Base-by-base conservation (phyloP, 2,329 filamentous ascomycete genomes). In the Elsinoe batatas region DNA sequence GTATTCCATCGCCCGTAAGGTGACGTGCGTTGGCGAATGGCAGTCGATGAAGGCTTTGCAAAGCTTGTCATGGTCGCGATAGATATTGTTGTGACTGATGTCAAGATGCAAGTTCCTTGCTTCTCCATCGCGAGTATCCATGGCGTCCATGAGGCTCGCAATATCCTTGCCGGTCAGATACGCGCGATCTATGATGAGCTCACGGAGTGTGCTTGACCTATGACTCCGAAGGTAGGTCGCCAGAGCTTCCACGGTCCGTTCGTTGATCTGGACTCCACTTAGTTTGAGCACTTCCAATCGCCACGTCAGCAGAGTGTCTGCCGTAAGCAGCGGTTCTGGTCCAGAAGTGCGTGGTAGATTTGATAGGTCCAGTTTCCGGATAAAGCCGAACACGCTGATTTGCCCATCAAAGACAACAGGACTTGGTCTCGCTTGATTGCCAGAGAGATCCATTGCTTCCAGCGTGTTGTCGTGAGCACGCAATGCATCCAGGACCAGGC, bases 1-100 rank as follows among this genome's bases (percentile, higher is more conserved):
- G 64, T 84, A 88, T 64, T 87, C 84, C 35, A 87, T 79, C 69
- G 85, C 80, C 35, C 80, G 76, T 70, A 88, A 81, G 3, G 81
- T 83, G 26, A 88, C 67, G 60, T 80, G 79, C 2, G 81, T 76
- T 1, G 84, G 84, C 0, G 82, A 80, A 43, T 77, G 70, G 30
- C 76, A 74, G 49, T 68, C 68, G 18, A 73, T 67, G 47, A 82
- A 79, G 1, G 78, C 77, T 50, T 72, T 72, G 7, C 77, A 74
- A 40, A 82, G 71, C 38, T 76, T 71, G 51, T 74, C 71, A 33
- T 80, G 70, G 37, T 77, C 73, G 57, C 75, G 73, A 55, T 76
- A 74, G 17, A 81, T 79, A 46, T 79, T 71, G 65, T 82, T 83
- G 60, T 82, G 81, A 63, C 80, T 86, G 53, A 85, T 80, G 63